These are phyloP conservation scores for Mycena metata DNA, from an alignment of 768 basidiomycete genomes.

Conservation along the genomic window DNA sequence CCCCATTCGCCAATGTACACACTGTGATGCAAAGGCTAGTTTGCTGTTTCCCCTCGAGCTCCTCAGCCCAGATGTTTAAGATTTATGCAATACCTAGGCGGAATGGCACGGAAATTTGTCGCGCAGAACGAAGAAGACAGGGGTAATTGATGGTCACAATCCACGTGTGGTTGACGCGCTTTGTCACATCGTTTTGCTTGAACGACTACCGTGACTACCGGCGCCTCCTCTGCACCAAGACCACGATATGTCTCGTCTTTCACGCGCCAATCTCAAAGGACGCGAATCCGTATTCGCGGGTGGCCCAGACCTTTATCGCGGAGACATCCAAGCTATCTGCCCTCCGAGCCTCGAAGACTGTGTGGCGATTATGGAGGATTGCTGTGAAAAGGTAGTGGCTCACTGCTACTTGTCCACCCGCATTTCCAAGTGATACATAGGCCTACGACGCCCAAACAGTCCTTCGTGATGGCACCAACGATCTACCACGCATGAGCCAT, in stretches of 20 bases:
- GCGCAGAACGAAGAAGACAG: too few relatives aligned
- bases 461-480: slow-evolving; percentile 77
- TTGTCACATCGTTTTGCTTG: too few relatives aligned
- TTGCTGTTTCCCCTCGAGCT: too few relatives aligned
- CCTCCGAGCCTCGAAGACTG: slow-evolving; percentile 82
- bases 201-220: too few relatives aligned
- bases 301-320: slow-evolving; percentile 74
- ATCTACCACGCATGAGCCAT: slow-evolving; percentile 78
- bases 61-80: too few relatives aligned
- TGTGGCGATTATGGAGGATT: slow-evolving; percentile 83
- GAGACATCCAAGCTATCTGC: slow-evolving; percentile 74
- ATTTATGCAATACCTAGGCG: too few relatives aligned
- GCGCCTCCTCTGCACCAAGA: too few relatives aligned
- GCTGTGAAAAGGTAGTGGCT: slow-evolving; percentile 72
- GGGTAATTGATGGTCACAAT: too few relatives aligned
- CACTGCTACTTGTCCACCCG: background rate
- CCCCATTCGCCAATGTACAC: too few relatives aligned
- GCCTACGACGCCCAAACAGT: slow-evolving; percentile 77
- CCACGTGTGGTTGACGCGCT: too few relatives aligned
- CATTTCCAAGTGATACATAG: slow-evolving; percentile 49
- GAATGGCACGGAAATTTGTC: too few relatives aligned
- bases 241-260: slow-evolving; percentile 60
- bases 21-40: too few relatives aligned
- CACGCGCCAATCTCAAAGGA: slow-evolving; percentile 66
- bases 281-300: slow-evolving; percentile 81